Conservation (phyloP, 2,329 filamentous ascomycete species). For the Fonsecaea monophora region DNA sequence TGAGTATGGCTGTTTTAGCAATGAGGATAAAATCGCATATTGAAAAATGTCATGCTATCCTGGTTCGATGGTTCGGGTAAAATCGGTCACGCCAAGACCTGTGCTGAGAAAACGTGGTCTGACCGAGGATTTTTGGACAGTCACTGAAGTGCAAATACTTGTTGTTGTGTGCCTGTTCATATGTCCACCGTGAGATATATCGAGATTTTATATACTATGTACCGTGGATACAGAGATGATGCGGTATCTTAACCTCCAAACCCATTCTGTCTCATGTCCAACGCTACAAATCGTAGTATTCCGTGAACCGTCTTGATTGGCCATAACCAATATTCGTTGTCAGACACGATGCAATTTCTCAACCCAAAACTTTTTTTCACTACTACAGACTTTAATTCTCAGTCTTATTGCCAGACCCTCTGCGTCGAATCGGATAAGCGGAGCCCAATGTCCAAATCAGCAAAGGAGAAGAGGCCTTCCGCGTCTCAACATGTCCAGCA, state of each 20-base stretch:
- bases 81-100: conserved; percentile 15
- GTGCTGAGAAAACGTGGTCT: background rate
- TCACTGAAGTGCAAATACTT: too few relatives aligned
- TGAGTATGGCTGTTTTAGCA: background rate
- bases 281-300: too few relatives aligned
- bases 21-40: background rate
- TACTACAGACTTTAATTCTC: background rate
- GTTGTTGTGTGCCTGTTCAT: background rate
- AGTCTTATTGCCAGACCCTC: background rate
- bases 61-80: conserved; percentile 8
- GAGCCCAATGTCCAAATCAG: conserved; percentile 28
- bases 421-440: background rate
- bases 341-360: background rate
- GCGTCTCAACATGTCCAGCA: conserved; percentile 21
- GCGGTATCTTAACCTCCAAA: too few relatives aligned
- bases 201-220: background rate
- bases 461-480: conserved; percentile 45
- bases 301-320: background rate
- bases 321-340: background rate
- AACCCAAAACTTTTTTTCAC: background rate
- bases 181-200: background rate
- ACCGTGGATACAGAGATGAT: too few relatives aligned
- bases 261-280: too few relatives aligned
- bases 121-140: background rate
- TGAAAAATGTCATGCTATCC: background rate